Conservation (phyloP, 78 protist genomes). For the Bodo saltans region DNA sequence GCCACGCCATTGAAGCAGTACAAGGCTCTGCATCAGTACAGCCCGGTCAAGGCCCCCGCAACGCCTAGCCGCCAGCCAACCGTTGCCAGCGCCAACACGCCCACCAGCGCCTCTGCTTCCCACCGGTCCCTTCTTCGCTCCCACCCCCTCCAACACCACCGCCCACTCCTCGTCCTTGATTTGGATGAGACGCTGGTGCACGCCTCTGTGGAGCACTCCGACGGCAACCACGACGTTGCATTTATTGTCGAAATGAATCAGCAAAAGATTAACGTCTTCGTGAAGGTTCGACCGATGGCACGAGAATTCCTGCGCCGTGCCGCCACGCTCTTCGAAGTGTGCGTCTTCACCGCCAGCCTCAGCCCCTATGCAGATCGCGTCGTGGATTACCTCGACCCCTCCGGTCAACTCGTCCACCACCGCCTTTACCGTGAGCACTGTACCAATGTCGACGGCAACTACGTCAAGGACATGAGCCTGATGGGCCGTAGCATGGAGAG, state of each 20-base stretch:
- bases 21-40: no score
- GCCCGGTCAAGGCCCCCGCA: no score
- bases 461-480: slow-evolving; percentile 76
- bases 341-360: slow-evolving; percentile 81
- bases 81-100: no score
- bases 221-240: no score
- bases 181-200: slow-evolving; percentile 91
- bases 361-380: slow-evolving; percentile 89
- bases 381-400: slow-evolving; percentile 69
- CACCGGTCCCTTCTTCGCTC: no score
- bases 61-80: no score
- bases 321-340: slow-evolving; percentile 68
- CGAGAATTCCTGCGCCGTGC: slow-evolving; percentile 64
- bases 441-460: slow-evolving; percentile 59
- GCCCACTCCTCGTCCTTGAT: slow-evolving; percentile 74
- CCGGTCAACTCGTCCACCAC: slow-evolving; percentile 7
- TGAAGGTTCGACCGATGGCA: slow-evolving; percentile 75
- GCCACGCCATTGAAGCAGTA: no score
- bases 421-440: slow-evolving; percentile 79
- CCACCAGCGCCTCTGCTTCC: no score
- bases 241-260: no score
- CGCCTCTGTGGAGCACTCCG: slow-evolving; percentile 55
- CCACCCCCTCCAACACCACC: no score
- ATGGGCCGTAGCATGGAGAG: slow-evolving; percentile 70
- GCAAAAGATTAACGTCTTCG: slow-evolving; percentile 64